Percentiles rank a stretch among this genome's conserved stretches.
These are phyloP conservation scores for Dimocarpus longan DNA, from an alignment of 345 rosid genomes.

Conservation along the genomic window DNA sequence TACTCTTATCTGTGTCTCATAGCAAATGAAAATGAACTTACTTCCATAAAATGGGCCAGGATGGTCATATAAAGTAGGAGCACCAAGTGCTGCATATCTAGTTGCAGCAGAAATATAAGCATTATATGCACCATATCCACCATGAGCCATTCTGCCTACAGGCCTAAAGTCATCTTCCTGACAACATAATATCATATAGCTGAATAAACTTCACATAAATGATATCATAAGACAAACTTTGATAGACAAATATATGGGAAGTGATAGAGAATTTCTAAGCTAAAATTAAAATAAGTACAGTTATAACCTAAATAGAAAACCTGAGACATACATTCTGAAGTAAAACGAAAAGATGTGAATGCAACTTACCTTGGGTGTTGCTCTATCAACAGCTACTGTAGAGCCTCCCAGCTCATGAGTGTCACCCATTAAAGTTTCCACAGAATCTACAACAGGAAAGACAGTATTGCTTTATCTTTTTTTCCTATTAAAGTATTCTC, in stretches of 20 bases:
- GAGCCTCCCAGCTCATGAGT: conserved; percentile 95
- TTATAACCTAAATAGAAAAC: conserved; percentile 2
- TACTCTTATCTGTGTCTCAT: not conserved
- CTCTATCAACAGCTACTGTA: conserved; percentile 89
- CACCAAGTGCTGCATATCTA: conserved; percentile 92
- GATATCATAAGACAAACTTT: not conserved
- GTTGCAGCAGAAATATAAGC: conserved; percentile 98
- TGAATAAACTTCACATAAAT: not conserved
- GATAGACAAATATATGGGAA: not conserved
- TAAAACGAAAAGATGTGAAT: not conserved
- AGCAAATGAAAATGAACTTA: conserved; percentile 40
- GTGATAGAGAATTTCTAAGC: not conserved
- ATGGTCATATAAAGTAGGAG: conserved; percentile 94
- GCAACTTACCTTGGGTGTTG: conserved; percentile 83
- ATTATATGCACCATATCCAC: conserved; percentile 98
- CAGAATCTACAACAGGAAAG: conserved; percentile 60
- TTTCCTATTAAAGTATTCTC: not conserved
- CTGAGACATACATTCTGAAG: not conserved
- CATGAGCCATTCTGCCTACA: conserved; percentile 56
- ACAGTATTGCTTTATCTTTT: not conserved
- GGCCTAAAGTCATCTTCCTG: conserved; percentile 94
- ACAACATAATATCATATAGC: not conserved
- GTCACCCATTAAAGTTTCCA: conserved; percentile 86
- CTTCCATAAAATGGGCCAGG: conserved; percentile 80
- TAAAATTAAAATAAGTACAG: not conserved